Percentiles rank a stretch among this genome's conserved stretches.
These are phyloP conservation scores for Kwoniella bestiolae DNA, from an alignment of 768 basidiomycete species.

Conservation along the genomic window DNA sequence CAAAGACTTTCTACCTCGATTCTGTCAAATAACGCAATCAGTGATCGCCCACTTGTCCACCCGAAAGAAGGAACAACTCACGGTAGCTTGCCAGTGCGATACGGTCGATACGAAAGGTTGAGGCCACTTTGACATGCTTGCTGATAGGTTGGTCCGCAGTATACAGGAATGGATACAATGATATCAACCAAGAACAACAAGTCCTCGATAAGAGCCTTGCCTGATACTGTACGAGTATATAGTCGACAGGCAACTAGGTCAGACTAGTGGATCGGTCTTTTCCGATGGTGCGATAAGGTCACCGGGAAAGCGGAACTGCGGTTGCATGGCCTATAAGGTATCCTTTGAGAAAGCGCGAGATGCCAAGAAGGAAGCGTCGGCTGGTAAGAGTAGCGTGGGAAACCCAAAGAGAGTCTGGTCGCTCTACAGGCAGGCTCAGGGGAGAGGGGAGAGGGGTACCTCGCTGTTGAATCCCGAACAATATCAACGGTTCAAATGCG, in stretches of 20 bases:
- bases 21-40: conserved; percentile 15
- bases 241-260: too few species aligned
- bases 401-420: too few species aligned
- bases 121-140: conserved; percentile 44
- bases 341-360: not conserved
- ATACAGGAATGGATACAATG: too few species aligned
- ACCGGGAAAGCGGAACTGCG: not conserved
- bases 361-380: not conserved
- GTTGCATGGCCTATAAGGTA: not conserved
- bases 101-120: conserved; percentile 45
- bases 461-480: too few species aligned
- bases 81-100: conserved; percentile 51
- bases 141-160: too few species aligned
- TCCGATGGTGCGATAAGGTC: not conserved
- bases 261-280: not conserved
- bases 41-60: not conserved
- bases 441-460: too few species aligned
- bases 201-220: too few species aligned
- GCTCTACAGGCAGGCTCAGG: too few species aligned
- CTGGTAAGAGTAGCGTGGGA: too few species aligned
- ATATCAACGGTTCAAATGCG: too few species aligned
- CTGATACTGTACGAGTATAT: too few species aligned
- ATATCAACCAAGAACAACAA: not conserved
- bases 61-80: conserved; percentile 2
- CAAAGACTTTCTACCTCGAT: conserved; percentile 30